Percentiles rank a stretch among this genome's conserved stretches.
These are phyloP conservation scores for Metschnikowia hibisci DNA, from an alignment of 805 yeast species.

Conservation along the genomic window DNA sequence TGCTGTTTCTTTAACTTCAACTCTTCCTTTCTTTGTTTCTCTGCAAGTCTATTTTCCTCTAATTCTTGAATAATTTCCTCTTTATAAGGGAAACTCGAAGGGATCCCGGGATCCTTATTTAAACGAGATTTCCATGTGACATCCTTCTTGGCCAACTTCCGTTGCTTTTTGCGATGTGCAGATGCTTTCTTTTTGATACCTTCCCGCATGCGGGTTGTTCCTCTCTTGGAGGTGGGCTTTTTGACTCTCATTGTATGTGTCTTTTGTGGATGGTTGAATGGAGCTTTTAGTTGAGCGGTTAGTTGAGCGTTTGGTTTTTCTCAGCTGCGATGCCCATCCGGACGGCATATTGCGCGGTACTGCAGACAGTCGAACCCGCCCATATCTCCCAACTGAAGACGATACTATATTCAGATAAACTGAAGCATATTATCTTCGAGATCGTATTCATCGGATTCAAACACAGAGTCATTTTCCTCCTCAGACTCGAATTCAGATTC, in stretches of 20 bases:
- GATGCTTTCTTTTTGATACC: slow-evolving; percentile 95
- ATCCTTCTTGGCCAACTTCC: slow-evolving; percentile 80
- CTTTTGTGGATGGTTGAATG: background rate
- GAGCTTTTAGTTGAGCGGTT: too few relatives aligned
- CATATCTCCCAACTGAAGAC: background rate
- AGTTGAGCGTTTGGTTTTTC: slow-evolving; percentile 3
- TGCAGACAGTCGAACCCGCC: background rate
- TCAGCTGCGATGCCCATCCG: slow-evolving; percentile 15
- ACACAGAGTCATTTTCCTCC: background rate
- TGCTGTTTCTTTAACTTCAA: slow-evolving; percentile 49
- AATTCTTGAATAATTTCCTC: slow-evolving; percentile 72
- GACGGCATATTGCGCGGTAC: background rate
- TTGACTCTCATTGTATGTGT: slow-evolving; percentile 40
- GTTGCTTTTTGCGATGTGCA: slow-evolving; percentile 84
- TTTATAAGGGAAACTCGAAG: slow-evolving; percentile 91
- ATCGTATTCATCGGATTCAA: background rate
- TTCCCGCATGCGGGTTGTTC: slow-evolving; percentile 89
- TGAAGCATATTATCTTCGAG: background rate
- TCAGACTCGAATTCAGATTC: background rate
- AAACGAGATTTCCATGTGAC: slow-evolving; percentile 86
- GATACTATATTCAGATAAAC: background rate
- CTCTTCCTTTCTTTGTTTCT: slow-evolving; percentile 50
- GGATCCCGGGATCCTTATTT: slow-evolving; percentile 91
- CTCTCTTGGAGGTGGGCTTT: slow-evolving; percentile 79
- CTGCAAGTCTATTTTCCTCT: slow-evolving; percentile 56